Evolutionary conservation across 2,329 filamentous ascomycete species (phyloP).

Genomic region (Gremmenia infestans): DNA sequence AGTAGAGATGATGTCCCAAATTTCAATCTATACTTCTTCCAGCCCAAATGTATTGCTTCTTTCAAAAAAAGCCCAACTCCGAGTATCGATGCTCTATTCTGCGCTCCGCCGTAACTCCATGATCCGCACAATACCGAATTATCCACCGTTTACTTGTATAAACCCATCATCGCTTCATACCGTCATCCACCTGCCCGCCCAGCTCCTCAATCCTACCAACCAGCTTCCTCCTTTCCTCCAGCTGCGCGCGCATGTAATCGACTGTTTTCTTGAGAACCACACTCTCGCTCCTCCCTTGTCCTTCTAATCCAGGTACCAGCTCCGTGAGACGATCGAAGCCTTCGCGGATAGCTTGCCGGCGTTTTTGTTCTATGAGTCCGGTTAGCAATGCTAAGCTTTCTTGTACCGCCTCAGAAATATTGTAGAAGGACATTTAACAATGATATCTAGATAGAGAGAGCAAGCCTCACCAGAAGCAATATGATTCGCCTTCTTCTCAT

Average conservation of each 20-base stretch:
- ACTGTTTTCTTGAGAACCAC: slow-evolving; percentile 58
- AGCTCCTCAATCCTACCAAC: slow-evolving; percentile 45
- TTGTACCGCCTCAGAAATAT: not conserved
- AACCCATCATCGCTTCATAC: slow-evolving; percentile 19
- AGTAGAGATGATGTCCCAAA: too few species aligned
- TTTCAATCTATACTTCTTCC: too few species aligned
- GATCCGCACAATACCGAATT: not conserved
- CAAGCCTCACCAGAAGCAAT: slow-evolving; percentile 49
- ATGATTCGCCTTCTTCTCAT: slow-evolving; percentile 70
- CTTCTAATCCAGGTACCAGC: slow-evolving; percentile 63
- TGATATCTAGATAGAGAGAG: not conserved
- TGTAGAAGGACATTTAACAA: not conserved
- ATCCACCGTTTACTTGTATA: not conserved
- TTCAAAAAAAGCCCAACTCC: not conserved
- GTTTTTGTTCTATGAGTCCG: slow-evolving; percentile 43
- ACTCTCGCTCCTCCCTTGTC: slow-evolving; percentile 65
- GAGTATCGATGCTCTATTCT: not conserved
- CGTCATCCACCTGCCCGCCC: slow-evolving; percentile 42
- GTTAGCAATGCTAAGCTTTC: slow-evolving; percentile 5
- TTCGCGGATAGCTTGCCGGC: slow-evolving; percentile 51
- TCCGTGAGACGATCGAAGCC: slow-evolving; percentile 65
- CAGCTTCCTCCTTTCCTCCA: slow-evolving; percentile 45
- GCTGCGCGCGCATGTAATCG: slow-evolving; percentile 46
- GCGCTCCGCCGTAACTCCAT: not conserved
- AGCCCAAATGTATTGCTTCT: too few species aligned